Percentiles rank a stretch among this genome's conserved stretches.
Conservation (phyloP, 1,139 yeast species). For the Yamadazyma conglobata region DNA sequence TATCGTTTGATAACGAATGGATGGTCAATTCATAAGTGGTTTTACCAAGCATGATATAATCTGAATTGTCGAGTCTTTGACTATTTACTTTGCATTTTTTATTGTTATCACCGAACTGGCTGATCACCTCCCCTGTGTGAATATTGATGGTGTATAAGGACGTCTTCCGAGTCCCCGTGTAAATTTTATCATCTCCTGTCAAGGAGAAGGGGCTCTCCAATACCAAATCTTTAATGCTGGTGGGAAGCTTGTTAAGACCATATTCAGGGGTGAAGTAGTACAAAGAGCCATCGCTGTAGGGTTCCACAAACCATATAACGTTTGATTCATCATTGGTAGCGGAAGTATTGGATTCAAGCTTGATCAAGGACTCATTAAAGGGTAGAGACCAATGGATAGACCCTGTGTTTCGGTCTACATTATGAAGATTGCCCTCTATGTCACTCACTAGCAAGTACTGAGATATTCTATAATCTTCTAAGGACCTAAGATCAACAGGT, state of each 20-base stretch:
- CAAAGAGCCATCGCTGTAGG: conserved; percentile 80
- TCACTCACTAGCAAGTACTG: conserved; percentile 71
- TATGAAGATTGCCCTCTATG: conserved; percentile 86
- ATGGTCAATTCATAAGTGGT: conserved; percentile 46
- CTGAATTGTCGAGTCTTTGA: conserved; percentile 13
- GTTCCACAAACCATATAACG: conserved; percentile 82
- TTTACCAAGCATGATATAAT: conserved; percentile 47
- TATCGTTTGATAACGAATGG: conserved; percentile 54
- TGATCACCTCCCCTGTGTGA: conserved; percentile 70
- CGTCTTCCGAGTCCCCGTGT: conserved; percentile 81
- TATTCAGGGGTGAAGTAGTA: conserved; percentile 75
- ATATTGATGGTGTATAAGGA: conserved; percentile 75
- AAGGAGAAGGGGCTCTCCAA: conserved; percentile 79
- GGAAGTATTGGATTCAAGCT: conserved; percentile 33
- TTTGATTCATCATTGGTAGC: conserved; percentile 24
- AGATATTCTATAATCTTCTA: conserved; percentile 56
- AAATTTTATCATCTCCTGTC: conserved; percentile 80
- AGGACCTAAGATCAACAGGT: conserved; percentile 31
- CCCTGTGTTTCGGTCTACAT: conserved; percentile 75
- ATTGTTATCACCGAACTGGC: conserved; percentile 54
- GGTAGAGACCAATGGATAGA: conserved; percentile 73
- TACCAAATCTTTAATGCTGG: conserved; percentile 75
- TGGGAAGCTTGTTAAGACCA: conserved; percentile 81
- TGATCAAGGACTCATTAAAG: conserved; percentile 49
- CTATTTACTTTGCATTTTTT: not conserved